phyloP scores from a whole-genome alignment of 2,329 filamentous ascomycete species.

The Diaporthe sp. region DNA sequence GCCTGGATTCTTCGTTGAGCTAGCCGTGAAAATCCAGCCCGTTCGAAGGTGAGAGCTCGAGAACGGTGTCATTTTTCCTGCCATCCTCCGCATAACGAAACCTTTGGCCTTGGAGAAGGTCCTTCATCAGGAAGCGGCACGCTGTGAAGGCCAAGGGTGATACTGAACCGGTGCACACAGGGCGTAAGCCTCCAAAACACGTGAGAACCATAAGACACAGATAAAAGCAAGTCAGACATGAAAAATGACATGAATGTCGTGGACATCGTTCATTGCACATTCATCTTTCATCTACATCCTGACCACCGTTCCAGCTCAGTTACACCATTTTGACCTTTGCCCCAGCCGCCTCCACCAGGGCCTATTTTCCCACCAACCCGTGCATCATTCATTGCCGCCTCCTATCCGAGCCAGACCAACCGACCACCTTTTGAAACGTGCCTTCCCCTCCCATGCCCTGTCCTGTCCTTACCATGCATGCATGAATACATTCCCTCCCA shows the following conservation, averaged over 20 bases:
- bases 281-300: not conserved
- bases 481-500: not conserved
- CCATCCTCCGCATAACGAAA: no score
- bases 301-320: not conserved
- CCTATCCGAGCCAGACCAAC: not conserved
- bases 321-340: not conserved
- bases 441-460: no score
- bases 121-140: no score
- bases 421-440: not conserved
- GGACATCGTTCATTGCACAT: slow-evolving; percentile 17
- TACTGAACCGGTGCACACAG: no score
- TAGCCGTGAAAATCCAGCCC: no score
- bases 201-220: no score
- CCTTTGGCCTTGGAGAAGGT: no score
- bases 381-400: not conserved
- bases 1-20: no score
- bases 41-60: no score
- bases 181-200: no score
- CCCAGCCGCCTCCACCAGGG: not conserved
- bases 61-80: no score
- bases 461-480: not conserved
- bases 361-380: not conserved
- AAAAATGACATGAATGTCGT: not conserved
- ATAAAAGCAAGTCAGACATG: not conserved
- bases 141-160: no score